Evolutionary conservation across 495 filamentous ascomycete genomes (phyloP), one percentile per base, ranked within the genome.

Genomic region (Poronia punctata): DNA sequence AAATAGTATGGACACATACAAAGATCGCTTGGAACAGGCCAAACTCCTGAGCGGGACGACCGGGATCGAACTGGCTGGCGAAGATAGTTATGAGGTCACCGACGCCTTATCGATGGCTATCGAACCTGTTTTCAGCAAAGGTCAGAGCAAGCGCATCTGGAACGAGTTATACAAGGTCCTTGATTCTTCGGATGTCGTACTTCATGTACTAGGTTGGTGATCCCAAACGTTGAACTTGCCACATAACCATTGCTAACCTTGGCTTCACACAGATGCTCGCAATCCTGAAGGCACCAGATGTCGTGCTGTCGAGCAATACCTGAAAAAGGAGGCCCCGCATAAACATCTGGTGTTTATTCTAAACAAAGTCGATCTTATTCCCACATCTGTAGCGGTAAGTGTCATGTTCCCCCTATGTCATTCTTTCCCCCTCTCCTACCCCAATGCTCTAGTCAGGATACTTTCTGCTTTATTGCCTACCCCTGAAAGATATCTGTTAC

Each of bases 131-230:
- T 98, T 98, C 66, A 80, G 68, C 35, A 98, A 98, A 68, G 92
- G 92, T 11, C 86, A 94, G 59, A 85, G 79, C 48, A 93, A 92
- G 62, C 73, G 92, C 34, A 98, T 98, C 50, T 97, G 88, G 88
- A 96, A 96, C 61, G 92, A 98, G 53, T 62, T 98, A n/a, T 95
- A 70, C 55, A 95, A 98, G 66, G 87, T 95, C 54, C 88, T 97
- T 18, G 88, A 95, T 62, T 89, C 87, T 6, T 90, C 87, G n/a
- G 90, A 97, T 58, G 88, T 97, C 17, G 77, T 97, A 21, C 82
- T 97, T 21, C 90, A 96, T 51, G 84, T 94, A n/a, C 63, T 97
- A 4, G 41, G 41, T 44, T 30, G 12, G 33, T 30, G 10, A 26
- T 29, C 15, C 24, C 27, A 7, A 4, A 40, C 7, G 5, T 30